Conservation (phyloP, 192 early-diverging fungal species). For the Rhizophagus clarus region DNA sequence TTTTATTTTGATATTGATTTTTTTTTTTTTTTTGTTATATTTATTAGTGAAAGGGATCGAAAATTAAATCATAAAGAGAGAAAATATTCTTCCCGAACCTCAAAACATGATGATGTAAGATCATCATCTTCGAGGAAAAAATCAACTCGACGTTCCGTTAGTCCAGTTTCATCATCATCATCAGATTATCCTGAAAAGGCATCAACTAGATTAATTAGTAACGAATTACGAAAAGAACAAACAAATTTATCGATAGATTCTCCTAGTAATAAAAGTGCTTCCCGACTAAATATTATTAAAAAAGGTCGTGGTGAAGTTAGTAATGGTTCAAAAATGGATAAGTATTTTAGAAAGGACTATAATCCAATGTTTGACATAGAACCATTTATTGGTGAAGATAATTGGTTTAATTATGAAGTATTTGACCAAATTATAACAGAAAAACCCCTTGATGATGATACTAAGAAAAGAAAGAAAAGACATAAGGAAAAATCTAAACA, state of each 20-base stretch:
- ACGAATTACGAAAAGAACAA: not conserved
- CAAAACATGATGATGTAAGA: not conserved
- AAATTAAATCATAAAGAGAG: not conserved
- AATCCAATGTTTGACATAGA: constrained; percentile 44
- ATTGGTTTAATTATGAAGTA: constrained; percentile 12
- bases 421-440: not conserved
- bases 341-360: constrained; percentile 56
- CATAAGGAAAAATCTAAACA: not conserved
- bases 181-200: not conserved
- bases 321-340: constrained; percentile 56
- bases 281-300: not conserved
- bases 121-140: not conserved
- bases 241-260: not conserved
- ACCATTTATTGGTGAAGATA: constrained; percentile 18
- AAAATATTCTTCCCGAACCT: not conserved
- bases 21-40: not conserved
- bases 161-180: constrained; percentile 22
- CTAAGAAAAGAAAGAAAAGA: constrained; percentile 25
- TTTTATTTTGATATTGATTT: not conserved
- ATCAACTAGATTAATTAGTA: not conserved
- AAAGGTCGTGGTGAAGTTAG: constrained; percentile 45
- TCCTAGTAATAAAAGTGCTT: not conserved
- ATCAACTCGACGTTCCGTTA: not conserved
- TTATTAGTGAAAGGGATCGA: not conserved
- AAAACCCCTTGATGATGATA: constrained; percentile 7